Evolutionary conservation across 2,329 filamentous ascomycete genomes (phyloP).

Genomic region (Verticillium tricorpus): DNA sequence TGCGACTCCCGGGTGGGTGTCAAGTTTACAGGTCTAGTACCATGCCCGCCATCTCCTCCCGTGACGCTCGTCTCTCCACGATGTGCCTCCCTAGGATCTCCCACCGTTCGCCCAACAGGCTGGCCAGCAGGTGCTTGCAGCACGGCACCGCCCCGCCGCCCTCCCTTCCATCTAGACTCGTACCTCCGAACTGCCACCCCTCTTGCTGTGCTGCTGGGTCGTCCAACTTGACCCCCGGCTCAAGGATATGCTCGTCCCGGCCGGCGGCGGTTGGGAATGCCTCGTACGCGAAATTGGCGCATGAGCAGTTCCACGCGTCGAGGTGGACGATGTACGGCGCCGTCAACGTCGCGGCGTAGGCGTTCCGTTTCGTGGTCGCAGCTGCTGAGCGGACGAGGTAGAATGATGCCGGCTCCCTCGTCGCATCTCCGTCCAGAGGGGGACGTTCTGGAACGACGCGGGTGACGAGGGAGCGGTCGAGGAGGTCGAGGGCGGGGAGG

Average conservation of each 20-base stretch:
- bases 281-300: conserved; percentile 75
- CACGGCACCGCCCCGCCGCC: conserved; percentile 42
- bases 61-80: conserved; percentile 47
- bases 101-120: conserved; percentile 67
- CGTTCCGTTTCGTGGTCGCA: conserved; percentile 17
- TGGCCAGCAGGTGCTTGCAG: conserved; percentile 90
- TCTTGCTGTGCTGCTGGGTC: conserved; percentile 3
- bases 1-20: neutral
- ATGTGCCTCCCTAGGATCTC: conserved; percentile 52
- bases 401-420: conserved; percentile 21
- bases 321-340: conserved; percentile 67
- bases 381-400: conserved; percentile 63
- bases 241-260: conserved; percentile 5
- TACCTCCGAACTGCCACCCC: conserved; percentile 44
- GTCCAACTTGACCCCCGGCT: conserved; percentile 9
- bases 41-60: conserved; percentile 71
- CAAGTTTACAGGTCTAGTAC: conserved; percentile 30
- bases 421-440: neutral
- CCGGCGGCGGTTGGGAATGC: conserved; percentile 49
- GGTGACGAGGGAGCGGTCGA: conserved; percentile 72
- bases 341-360: conserved; percentile 19
- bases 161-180: conserved; percentile 31
- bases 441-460: conserved; percentile 35
- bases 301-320: conserved; percentile 81
- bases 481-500: conserved; percentile 79